Percentiles rank a stretch among this genome's conserved stretches.
Evolutionary conservation across 805 yeast genomes (phyloP).

Genomic region (Lipomyces sp.): DNA sequence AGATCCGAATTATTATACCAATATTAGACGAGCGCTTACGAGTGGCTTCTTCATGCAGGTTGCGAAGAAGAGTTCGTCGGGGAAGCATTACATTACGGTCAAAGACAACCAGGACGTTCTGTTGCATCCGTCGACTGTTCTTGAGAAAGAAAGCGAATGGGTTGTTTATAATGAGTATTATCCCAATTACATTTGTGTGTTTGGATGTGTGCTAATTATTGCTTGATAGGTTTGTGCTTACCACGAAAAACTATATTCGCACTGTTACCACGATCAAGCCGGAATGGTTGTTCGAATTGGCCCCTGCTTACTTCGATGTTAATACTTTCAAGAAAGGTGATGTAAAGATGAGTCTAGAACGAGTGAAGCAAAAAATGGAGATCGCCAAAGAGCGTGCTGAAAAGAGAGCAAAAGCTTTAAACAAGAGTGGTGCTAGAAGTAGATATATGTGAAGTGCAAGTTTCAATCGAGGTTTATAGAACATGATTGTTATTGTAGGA

Average conservation of each 20-base stretch:
- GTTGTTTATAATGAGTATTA: constrained; percentile 79
- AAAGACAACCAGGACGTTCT: constrained; percentile 96
- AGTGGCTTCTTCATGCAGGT: constrained; percentile 98
- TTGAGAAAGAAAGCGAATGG: constrained; percentile 91
- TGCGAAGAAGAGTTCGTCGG: constrained; percentile 73
- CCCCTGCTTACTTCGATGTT: constrained; percentile 72
- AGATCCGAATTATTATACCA: constrained; percentile 68
- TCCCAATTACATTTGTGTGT: too few species aligned
- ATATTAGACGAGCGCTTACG: constrained; percentile 81
- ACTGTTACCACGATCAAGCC: constrained; percentile 91
- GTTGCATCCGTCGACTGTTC: constrained; percentile 90
- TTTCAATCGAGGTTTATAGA: neutral
- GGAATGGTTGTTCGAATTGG: constrained; percentile 86
- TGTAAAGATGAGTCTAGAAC: constrained; percentile 68
- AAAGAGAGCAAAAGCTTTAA: constrained; percentile 22
- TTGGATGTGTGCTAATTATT: neutral
- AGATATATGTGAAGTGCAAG: neutral
- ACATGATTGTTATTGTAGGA: neutral
- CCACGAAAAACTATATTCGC: constrained; percentile 90
- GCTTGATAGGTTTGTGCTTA: constrained; percentile 65
- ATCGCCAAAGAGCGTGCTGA: constrained; percentile 29
- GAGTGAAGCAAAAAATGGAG: constrained; percentile 56
- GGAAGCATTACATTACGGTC: constrained; percentile 84
- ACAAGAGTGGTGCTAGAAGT: constrained; percentile 8
- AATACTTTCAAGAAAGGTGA: constrained; percentile 71